Evolutionary conservation across 2,329 filamentous ascomycete genomes (phyloP).

Genomic region (Apiospora kogelbergensis): DNA sequence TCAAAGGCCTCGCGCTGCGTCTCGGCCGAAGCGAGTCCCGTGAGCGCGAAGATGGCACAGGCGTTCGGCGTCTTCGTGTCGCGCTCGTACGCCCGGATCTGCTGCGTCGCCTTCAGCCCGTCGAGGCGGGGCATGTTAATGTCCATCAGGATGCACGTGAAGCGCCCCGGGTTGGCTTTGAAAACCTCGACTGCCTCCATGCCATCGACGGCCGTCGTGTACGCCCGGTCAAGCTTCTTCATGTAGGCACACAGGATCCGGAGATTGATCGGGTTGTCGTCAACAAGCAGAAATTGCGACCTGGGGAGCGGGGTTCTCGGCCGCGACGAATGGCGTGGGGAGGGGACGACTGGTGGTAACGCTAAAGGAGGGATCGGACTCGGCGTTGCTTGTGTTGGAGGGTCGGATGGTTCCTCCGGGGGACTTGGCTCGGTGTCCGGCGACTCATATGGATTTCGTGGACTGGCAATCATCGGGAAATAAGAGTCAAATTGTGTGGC

Average conservation of each 20-base stretch:
- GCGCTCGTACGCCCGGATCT: slow-evolving; percentile 40
- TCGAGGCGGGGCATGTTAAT: slow-evolving; percentile 48
- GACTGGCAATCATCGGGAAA: neutral
- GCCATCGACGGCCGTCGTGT: slow-evolving; percentile 36
- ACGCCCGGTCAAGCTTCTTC: slow-evolving; percentile 29
- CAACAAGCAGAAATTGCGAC: slow-evolving; percentile 34
- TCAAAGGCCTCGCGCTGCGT: slow-evolving; percentile 45
- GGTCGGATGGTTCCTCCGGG: neutral
- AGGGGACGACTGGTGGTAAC: neutral
- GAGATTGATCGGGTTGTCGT: slow-evolving; percentile 42
- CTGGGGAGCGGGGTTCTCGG: too few species aligned
- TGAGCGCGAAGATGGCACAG: slow-evolving; percentile 44
- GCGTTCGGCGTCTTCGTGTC: slow-evolving; percentile 33
- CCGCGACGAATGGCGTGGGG: too few species aligned
- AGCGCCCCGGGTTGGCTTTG: slow-evolving; percentile 16
- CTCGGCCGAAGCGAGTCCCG: slow-evolving; percentile 41
- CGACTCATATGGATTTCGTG: neutral
- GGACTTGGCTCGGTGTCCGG: neutral
- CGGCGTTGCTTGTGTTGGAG: neutral
- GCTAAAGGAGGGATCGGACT: neutral
- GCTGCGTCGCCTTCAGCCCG: slow-evolving; percentile 37
- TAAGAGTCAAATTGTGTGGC: neutral
- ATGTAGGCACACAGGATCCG: slow-evolving; percentile 31
- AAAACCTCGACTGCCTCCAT: slow-evolving; percentile 37
- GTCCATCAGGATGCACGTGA: slow-evolving; percentile 28